phyloP scores from a whole-genome alignment of 495 filamentous ascomycete genomes.

The Penicillium waksmanii region DNA sequence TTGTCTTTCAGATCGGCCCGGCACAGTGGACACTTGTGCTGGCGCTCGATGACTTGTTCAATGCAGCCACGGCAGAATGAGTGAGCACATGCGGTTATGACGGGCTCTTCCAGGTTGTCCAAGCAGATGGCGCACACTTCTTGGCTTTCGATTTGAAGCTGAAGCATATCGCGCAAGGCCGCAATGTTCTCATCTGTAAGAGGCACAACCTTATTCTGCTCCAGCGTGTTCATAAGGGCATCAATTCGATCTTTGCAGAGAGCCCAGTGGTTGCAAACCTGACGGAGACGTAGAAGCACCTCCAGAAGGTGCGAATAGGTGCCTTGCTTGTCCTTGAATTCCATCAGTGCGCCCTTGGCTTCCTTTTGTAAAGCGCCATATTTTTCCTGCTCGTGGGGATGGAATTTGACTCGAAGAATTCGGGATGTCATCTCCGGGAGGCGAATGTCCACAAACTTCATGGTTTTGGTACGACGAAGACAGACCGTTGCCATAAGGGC shows the following conservation, averaged over 20 bases:
- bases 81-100: constrained; percentile 90
- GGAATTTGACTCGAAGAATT: constrained; percentile 77
- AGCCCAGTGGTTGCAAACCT: constrained; percentile 88
- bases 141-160: constrained; percentile 76
- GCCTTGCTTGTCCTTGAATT: constrained; percentile 56
- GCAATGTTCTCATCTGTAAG: constrained; percentile 74
- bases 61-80: constrained; percentile 79
- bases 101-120: constrained; percentile 70
- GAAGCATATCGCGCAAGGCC: constrained; percentile 76
- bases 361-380: constrained; percentile 80
- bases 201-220: constrained; percentile 65
- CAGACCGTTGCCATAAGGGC: constrained; percentile 82
- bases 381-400: constrained; percentile 73
- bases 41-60: constrained; percentile 73
- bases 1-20: constrained; percentile 67
- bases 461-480: constrained; percentile 83
- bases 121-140: constrained; percentile 87
- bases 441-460: constrained; percentile 84
- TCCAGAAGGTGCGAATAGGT: constrained; percentile 74
- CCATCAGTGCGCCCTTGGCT: constrained; percentile 70
- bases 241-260: constrained; percentile 74
- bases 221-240: constrained; percentile 69
- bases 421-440: constrained; percentile 80
- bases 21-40: constrained; percentile 88
- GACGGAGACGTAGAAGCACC: constrained; percentile 80